Evolutionary conservation across 805 yeast genomes (phyloP), one percentile per base, ranked within the genome.

Genomic region (Metschnikowia corniflorae): DNA sequence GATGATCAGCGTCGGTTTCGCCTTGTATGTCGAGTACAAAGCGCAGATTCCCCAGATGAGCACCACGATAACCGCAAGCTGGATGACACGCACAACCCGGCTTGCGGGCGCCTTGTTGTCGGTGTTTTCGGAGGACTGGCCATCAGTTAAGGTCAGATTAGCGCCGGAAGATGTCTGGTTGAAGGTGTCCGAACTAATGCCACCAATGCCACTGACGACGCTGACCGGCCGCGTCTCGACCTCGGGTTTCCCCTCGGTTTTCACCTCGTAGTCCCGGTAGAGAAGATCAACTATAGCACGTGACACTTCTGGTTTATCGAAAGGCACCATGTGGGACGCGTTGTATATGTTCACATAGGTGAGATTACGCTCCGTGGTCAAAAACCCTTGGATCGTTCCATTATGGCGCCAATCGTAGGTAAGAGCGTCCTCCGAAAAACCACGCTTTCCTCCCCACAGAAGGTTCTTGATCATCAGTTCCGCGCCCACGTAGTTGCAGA

Each of bases 321-420:
- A 81, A 1, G 97, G 95, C 17, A 88, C 93, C 97, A 93, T 91
- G 55, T 93, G 97, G 3, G 95, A 82, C 0, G 95, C 78, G 49
- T 86, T 77, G 55, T 62, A 75, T 2, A 91, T 77, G 39, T 78
- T 77, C 21, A 85, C 78, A 55, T 82, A 83, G 0, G 96, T 82
- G 51, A 91, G 65, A 53, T 86, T 86, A 44, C 86, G 70, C 31
- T 80, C 89, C 14, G 59, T 33, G 40, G 58, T 58, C 25, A 75
- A 48, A 24, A 58, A 49, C 42, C 77, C 73, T 7, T 64, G 72
- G 7, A 40, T 40, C 6, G 49, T 41, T 10, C 61, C 57, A 42
- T 71, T 62, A 52, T 71, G 72, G 14, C 54, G 44, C 82, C 82
- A 77, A 37, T 61, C 60, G 9, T 49, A 36, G 5, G 43, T 41